These are phyloP conservation scores for Barnettozyma hawaiiensis DNA, from an alignment of 1,139 yeast species.

Conservation along the genomic window DNA sequence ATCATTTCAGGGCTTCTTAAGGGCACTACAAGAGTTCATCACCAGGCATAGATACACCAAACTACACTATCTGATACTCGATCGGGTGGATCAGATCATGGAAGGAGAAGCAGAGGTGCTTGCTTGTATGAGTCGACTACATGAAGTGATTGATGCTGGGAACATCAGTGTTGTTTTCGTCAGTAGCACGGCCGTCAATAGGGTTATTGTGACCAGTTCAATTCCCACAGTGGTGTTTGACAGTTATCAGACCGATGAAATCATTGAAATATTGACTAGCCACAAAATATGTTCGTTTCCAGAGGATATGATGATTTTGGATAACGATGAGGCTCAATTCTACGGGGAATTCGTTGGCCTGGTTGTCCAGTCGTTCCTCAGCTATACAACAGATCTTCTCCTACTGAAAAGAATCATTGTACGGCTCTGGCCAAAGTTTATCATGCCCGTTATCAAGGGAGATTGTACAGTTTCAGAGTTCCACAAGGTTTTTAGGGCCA, in stretches of 20 bases:
- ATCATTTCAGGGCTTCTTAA: constrained; percentile 42
- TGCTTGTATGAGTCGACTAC: constrained; percentile 42
- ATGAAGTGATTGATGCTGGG: constrained; percentile 33
- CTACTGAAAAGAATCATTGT: constrained; percentile 38
- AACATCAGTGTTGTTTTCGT: constrained; percentile 33
- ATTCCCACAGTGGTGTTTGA: constrained; percentile 47
- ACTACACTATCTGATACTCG: constrained; percentile 54
- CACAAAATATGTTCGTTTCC: constrained; percentile 30
- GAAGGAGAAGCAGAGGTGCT: constrained; percentile 43
- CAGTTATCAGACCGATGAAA: constrained; percentile 40
- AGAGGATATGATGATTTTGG: constrained; percentile 4
- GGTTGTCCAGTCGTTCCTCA: constrained; percentile 46
- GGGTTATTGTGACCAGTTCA: constrained; percentile 38
- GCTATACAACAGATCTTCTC: constrained; percentile 46
- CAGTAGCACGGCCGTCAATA: constrained; percentile 40
- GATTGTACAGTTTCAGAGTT: constrained; percentile 35
- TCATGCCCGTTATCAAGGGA: constrained; percentile 37
- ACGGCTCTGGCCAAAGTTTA: constrained; percentile 49
- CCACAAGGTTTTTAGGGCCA: constrained; percentile 42
- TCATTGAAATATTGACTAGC: constrained; percentile 33
- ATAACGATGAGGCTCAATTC: constrained; percentile 27
- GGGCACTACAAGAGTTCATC: constrained; percentile 37
- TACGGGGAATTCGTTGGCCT: constrained; percentile 47
- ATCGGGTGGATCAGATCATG: constrained; percentile 49
- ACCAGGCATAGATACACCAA: constrained; percentile 30